Evolutionary conservation across 768 basidiomycete genomes (phyloP).

Genomic region (Pluteus cervinus): DNA sequence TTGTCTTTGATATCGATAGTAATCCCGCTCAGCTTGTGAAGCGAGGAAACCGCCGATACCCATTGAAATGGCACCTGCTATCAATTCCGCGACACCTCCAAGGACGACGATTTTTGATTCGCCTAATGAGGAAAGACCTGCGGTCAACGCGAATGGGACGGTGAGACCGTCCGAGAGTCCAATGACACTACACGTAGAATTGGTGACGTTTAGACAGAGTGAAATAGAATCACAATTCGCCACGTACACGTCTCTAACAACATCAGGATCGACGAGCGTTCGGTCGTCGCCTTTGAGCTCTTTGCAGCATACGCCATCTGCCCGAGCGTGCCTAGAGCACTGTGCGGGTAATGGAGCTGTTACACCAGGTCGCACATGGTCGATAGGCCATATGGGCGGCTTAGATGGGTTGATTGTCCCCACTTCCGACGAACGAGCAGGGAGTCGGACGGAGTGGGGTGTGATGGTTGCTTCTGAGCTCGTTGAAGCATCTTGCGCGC

Average conservation of each 20-base stretch:
- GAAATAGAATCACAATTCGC: neutral
- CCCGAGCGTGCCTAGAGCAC: conserved; percentile 48
- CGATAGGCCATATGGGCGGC: conserved; percentile 65
- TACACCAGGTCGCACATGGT: conserved; percentile 30
- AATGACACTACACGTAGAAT: conserved; percentile 51
- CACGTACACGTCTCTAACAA: conserved; percentile 81
- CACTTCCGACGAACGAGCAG: no score
- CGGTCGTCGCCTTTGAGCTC: conserved; percentile 82
- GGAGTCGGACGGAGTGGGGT: no score
- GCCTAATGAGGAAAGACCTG: conserved; percentile 85
- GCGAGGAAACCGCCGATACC: conserved; percentile 98
- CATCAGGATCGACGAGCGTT: conserved; percentile 78
- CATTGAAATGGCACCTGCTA: conserved; percentile 96
- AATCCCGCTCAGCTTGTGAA: conserved; percentile 93
- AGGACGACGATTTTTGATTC: conserved; percentile 88
- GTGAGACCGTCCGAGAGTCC: conserved; percentile 90
- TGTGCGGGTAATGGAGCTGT: conserved; percentile 45
- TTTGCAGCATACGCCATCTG: conserved; percentile 79
- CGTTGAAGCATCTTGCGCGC: no score
- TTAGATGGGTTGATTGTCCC: conserved; percentile 22
- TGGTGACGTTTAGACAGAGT: conserved; percentile 1
- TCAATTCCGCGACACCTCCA: conserved; percentile 92
- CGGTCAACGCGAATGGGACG: conserved; percentile 87
- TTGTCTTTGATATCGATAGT: conserved; percentile 76
- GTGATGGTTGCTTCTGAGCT: no score